Conservation (phyloP, 805 yeast genomes). For the Candida ficus region DNA sequence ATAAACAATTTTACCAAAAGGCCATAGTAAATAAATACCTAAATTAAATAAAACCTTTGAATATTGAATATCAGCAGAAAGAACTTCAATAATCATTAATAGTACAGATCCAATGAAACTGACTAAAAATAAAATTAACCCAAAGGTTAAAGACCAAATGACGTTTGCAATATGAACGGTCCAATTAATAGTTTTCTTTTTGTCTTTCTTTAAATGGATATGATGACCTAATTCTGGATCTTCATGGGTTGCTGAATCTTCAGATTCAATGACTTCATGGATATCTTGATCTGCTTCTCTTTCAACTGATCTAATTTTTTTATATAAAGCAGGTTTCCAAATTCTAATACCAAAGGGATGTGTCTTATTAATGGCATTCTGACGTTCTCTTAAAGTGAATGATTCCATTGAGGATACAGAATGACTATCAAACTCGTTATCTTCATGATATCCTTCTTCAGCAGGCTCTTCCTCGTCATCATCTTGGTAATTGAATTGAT, state of each 20-base stretch:
- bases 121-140: conserved; percentile 50
- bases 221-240: neutral
- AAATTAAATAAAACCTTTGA: conserved; percentile 54
- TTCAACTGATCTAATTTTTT: conserved; percentile 88
- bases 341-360: conserved; percentile 98
- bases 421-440: conserved; percentile 27
- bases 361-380: conserved; percentile 91
- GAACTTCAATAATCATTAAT: conserved; percentile 28
- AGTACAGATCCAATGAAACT: conserved; percentile 45
- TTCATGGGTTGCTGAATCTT: conserved; percentile 3
- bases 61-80: conserved; percentile 48
- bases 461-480: conserved; percentile 7
- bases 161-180: conserved; percentile 63
- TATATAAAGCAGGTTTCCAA: conserved; percentile 97
- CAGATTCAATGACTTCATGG: conserved; percentile 52
- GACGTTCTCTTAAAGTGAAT: conserved; percentile 84
- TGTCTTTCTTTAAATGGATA: neutral
- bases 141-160: conserved; percentile 72
- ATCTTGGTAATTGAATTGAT: neutral
- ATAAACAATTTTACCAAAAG: conserved; percentile 87
- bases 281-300: conserved; percentile 89
- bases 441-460: conserved; percentile 15
- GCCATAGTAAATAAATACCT: conserved; percentile 70
- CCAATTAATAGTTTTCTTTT: conserved; percentile 44
- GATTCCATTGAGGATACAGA: conserved; percentile 65